Evolutionary conservation across 2,329 filamentous ascomycete species (phyloP).

Genomic region (Botrytis elliptica): DNA sequence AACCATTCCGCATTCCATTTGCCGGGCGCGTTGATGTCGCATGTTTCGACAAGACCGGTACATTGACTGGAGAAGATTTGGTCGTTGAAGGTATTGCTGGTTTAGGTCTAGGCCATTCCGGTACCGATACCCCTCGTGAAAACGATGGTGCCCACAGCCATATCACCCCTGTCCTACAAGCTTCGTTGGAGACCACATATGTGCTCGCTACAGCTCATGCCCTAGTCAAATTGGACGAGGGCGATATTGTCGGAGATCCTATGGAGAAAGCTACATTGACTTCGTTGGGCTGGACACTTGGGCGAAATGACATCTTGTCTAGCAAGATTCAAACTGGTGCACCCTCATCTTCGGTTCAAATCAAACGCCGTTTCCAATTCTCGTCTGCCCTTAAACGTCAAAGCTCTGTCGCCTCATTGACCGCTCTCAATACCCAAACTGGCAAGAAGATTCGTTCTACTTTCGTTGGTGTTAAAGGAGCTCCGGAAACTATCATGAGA

Average conservation of each 20-base stretch:
- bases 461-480: conserved; percentile 94
- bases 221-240: conserved; percentile 92
- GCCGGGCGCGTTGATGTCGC: conserved; percentile 93
- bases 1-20: conserved; percentile 96
- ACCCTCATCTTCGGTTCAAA: conserved; percentile 75
- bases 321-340: conserved; percentile 58
- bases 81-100: conserved; percentile 97
- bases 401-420: conserved; percentile 85
- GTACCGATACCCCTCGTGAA: conserved; percentile 64
- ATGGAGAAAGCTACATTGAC: conserved; percentile 97
- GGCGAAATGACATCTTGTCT: conserved; percentile 79
- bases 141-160: conserved; percentile 79
- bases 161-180: conserved; percentile 68
- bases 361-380: conserved; percentile 97
- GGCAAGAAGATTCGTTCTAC: conserved; percentile 78
- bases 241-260: conserved; percentile 94
- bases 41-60: conserved; percentile 98
- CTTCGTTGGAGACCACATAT: conserved; percentile 79
- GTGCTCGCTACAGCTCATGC: conserved; percentile 95
- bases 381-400: conserved; percentile 95
- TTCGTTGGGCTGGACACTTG: conserved; percentile 90
- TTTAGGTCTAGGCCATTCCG: conserved; percentile 68
- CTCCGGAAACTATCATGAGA: conserved; percentile 92
- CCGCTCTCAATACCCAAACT: conserved; percentile 67
- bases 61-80: conserved; percentile 91